A percentile compares a stretch with the other conserved stretches of the same genome.
These are phyloP conservation scores for Pseudogymnoascus sp. DNA, from an alignment of 2,329 filamentous ascomycete species.

Conservation along the genomic window DNA sequence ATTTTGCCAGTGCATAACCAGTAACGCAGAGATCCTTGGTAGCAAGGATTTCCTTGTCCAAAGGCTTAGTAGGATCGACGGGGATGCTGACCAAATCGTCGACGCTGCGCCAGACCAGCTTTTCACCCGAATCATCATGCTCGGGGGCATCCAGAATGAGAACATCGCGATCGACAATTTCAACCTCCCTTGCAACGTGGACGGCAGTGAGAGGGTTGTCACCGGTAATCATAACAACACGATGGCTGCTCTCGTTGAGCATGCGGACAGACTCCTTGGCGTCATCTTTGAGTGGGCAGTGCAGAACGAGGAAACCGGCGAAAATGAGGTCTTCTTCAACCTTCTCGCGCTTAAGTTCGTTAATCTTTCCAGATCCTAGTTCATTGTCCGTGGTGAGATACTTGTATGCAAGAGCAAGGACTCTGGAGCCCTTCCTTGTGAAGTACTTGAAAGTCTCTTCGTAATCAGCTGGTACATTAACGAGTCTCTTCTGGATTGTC, in stretches of 20 bases:
- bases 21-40: slow-evolving; percentile 92
- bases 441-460: slow-evolving; percentile 99
- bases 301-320: slow-evolving; percentile 90
- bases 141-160: slow-evolving; percentile 94
- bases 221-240: slow-evolving; percentile 98
- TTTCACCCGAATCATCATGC: slow-evolving; percentile 71
- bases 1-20: slow-evolving; percentile 85
- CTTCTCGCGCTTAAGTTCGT: slow-evolving; percentile 87
- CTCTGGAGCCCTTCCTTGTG: slow-evolving; percentile 88
- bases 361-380: slow-evolving; percentile 76
- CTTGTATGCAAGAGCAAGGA: slow-evolving; percentile 90
- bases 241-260: slow-evolving; percentile 97
- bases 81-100: slow-evolving; percentile 83
- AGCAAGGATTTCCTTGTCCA: slow-evolving; percentile 73
- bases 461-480: slow-evolving; percentile 75
- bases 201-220: slow-evolving; percentile 96
- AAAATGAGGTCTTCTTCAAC: slow-evolving; percentile 80
- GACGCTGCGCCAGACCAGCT: slow-evolving; percentile 88
- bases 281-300: slow-evolving; percentile 94
- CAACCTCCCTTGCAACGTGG: slow-evolving; percentile 89
- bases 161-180: slow-evolving; percentile 94
- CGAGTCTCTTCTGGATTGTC: slow-evolving; percentile 90
- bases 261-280: slow-evolving; percentile 90
- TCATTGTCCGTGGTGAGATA: slow-evolving; percentile 76
- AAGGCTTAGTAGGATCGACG: slow-evolving; percentile 73